phyloP scores from a whole-genome alignment of 306 rosid genomes.

The Vigna radiata region DNA sequence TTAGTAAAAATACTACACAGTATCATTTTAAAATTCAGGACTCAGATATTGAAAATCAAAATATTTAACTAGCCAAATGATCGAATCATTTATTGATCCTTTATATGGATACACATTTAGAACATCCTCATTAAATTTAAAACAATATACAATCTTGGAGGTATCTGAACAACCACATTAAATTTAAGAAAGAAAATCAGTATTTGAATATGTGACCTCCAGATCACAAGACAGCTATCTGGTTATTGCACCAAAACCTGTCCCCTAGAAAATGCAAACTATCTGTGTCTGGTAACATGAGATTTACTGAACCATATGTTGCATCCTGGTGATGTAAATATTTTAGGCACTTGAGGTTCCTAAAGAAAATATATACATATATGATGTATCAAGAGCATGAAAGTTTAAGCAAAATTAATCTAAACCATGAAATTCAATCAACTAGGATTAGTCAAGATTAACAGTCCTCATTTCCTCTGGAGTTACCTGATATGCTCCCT shows the following conservation, averaged over 20 bases:
- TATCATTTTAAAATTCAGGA: no score
- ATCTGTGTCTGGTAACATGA: neutral
- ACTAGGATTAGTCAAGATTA: neutral
- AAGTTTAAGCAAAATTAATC: neutral
- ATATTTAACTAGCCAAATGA: no score
- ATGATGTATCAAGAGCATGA: neutral
- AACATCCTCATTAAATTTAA: no score
- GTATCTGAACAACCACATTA: no score
- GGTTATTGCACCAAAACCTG: neutral
- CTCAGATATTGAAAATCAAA: no score
- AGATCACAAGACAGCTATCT: neutral
- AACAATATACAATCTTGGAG: neutral
- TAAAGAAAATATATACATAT: neutral
- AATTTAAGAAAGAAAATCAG: no score
- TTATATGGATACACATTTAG: no score
- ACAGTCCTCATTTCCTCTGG: neutral
- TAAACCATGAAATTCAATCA: neutral
- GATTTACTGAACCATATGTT: constrained; percentile 14
- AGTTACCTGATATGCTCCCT: neutral
- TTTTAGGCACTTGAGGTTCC: constrained; percentile 8
- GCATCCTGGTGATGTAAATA: constrained; percentile 3
- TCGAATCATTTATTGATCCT: no score
- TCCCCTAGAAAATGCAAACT: neutral
- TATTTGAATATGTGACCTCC: neutral
- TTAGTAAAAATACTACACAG: no score